Base-by-base conservation (phyloP, 768 basidiomycete species). In the Wakefieldia striispora region DNA sequence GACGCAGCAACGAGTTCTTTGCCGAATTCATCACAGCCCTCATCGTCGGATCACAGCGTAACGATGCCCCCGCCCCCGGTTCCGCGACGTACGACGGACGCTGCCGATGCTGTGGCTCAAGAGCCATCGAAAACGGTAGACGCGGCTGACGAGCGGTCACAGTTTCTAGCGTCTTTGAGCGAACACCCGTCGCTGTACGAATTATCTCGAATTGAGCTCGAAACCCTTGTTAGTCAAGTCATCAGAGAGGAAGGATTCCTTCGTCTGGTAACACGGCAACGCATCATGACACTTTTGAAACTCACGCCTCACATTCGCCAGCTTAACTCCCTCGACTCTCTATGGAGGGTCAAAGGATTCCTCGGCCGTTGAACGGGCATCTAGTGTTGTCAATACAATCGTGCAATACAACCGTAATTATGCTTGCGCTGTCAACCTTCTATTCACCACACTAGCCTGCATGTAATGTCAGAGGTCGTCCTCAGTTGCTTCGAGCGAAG, bases 231-330 rank as follows among this genome's bases (percentile, higher is more conserved):
- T 16, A 73, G 76, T 11, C 75, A 82, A 23, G 75, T 88, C 20
- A 73, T 89, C 16, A 77, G 81, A 45, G 87, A 90, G 63, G 83
- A 93, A 45, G 83, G 91, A 7, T 92, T 97, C 61, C 67, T 76
- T 12, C 76, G 79, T 55, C 74, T 97, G 79, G 91, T 89, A 58
- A 53, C 79, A 27, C 10, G 24, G 46, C 48, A 55, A 36, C 9
- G 19, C 3, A 14, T 41, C 23, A 21, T 34, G 24, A 29, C 16
- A 35, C 16, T 45, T 31, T 17, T 21, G 14, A n/a, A 20, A 54
- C 57, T 64, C 43, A 66, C 34, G 26, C 41, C 21, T 38, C n/a
- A 48, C 31, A 29, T 47, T 40, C 40, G n/a, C n/a, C 55, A 84
- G 84, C 73, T 86, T 34, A 75, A 79, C 50, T 70, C 66, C 10